phyloP scores from a whole-genome alignment of 192 early-diverging fungal genomes.

The Podila verticillata region DNA sequence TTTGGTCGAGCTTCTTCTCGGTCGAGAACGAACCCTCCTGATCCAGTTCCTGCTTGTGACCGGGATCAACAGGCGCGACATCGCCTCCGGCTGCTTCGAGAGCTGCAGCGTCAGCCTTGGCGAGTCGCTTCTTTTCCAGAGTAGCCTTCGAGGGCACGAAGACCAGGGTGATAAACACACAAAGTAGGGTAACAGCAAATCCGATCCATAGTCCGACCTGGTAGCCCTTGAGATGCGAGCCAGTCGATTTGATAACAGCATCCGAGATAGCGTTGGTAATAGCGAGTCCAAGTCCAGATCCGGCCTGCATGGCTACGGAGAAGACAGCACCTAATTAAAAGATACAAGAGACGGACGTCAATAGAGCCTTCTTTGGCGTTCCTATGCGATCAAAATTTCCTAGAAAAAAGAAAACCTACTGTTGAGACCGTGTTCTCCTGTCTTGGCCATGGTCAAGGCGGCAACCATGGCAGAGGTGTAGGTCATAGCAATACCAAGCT shows the following conservation, averaged over 20 bases:
- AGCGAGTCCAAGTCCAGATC: conserved; percentile 52
- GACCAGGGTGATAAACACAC: conserved; percentile 35
- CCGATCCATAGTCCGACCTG: conserved; percentile 48
- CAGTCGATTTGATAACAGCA: conserved; percentile 41
- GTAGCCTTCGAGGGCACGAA: conserved; percentile 48
- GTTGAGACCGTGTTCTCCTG: conserved; percentile 47
- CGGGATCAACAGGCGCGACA: not conserved
- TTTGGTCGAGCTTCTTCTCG: not conserved
- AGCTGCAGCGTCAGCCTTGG: conserved; percentile 8
- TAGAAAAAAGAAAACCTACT: conserved; percentile 46
- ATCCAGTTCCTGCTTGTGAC: not conserved
- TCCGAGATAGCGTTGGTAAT: conserved; percentile 52
- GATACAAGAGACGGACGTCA: not conserved
- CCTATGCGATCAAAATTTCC: not conserved
- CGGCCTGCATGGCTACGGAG: conserved; percentile 52
- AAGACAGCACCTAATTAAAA: conserved; percentile 44
- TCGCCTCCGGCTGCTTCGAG: not conserved
- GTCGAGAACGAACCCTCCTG: not conserved
- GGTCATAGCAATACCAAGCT: conserved; percentile 48
- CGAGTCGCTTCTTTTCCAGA: conserved; percentile 34
- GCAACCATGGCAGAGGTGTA: conserved; percentile 54
- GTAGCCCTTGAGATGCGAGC: conserved; percentile 36
- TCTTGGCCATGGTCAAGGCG: conserved; percentile 42
- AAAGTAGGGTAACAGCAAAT: conserved; percentile 38
- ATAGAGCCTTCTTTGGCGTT: not conserved